Evolutionary conservation across 257 asterid genomes (phyloP).

Genomic region (Leonotis leonurus): DNA sequence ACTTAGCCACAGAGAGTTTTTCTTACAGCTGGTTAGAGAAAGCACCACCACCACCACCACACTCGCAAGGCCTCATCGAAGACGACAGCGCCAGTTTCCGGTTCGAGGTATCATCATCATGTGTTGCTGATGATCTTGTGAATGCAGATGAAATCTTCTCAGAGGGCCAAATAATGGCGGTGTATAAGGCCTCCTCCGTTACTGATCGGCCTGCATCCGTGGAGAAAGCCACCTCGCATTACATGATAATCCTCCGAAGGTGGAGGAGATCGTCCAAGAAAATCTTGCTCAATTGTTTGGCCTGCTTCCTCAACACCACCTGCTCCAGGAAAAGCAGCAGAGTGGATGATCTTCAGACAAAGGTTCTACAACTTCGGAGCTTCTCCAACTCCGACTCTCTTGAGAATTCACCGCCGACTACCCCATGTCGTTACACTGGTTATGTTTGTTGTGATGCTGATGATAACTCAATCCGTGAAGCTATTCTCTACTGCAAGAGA

Average conservation of each 20-base stretch:
- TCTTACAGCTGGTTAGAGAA: conserved; percentile 49
- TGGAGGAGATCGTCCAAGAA: conserved; percentile 31
- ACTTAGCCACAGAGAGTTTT: conserved; percentile 52
- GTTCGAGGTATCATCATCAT: conserved; percentile 28
- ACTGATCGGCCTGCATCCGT: conserved; percentile 3
- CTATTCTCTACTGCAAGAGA: conserved; percentile 54
- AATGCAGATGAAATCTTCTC: conserved; percentile 52
- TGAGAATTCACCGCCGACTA: no score
- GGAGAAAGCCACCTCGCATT: not conserved
- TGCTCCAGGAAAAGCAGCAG: conserved; percentile 30
- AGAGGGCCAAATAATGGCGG: conserved; percentile 40
- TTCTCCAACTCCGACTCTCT: conserved; percentile 2
- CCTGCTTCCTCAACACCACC: conserved; percentile 18
- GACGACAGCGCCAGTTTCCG: conserved; percentile 25
- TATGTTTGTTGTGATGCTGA: conserved; percentile 30
- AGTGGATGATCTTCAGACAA: conserved; percentile 40
- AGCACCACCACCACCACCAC: conserved; percentile 9
- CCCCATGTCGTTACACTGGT: conserved; percentile 13
- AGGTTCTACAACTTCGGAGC: conserved; percentile 26
- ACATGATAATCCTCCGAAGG: no score
- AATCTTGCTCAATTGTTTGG: conserved; percentile 28
- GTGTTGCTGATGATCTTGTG: conserved; percentile 9
- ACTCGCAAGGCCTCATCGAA: not conserved
- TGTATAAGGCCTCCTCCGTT: conserved; percentile 12
- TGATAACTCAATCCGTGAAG: conserved; percentile 40